Base-by-base conservation (phyloP, 352 stramenopile genomes). In the Globisporangium iwayamae region DNA sequence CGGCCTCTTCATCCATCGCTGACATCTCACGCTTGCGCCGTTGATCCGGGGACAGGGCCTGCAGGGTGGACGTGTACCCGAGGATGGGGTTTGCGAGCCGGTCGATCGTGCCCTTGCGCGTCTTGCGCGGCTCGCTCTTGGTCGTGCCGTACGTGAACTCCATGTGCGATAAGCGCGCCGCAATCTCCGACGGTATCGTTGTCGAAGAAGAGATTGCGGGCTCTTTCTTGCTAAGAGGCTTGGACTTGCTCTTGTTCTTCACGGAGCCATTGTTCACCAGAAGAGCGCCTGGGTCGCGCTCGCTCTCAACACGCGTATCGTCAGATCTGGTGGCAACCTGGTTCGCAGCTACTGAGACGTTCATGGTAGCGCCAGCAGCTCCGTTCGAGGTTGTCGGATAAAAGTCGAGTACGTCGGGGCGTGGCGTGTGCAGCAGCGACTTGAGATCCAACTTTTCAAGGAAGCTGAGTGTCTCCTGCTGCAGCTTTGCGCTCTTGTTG, bases 61-160 rank as follows among this genome's bases (percentile, higher is more conserved):
- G 71, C 8, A 93, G 58, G 10, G 82, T 91, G 32, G 82, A 89
- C 10, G 80, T 76, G 63, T 86, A 71, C 1, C 84, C 80, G n/a
- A 73, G 68, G 48, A 93, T 88, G 22, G 84, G 84, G 62, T 93
- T 89, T 13, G 84, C 73, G 1, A 93, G 73, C 1, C 84, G 76
- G 22, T 83, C 58, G 7, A 91, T 71, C 9, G 84, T 93, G 52
- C 82, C 72, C 45, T 83, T 85, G 9, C 78, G 72, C 7, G 79
- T 69, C 48, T 86, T 88, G 47, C 75, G 66, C 16, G 72, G 71
- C n/a, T 71, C 70, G 7, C 59, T 60, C 22, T 67, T 70, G 7
- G 69, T 74, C 1, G 81, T 91, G 16, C 84, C 84, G 57, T 93
- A 93, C 13, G 70, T 81, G 32, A 70, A 74, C 59, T 85, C 81